A percentile compares a stretch with the other conserved stretches of the same genome.
phyloP scores from a whole-genome alignment of 441 rosid species.

The Kokia cookei region DNA sequence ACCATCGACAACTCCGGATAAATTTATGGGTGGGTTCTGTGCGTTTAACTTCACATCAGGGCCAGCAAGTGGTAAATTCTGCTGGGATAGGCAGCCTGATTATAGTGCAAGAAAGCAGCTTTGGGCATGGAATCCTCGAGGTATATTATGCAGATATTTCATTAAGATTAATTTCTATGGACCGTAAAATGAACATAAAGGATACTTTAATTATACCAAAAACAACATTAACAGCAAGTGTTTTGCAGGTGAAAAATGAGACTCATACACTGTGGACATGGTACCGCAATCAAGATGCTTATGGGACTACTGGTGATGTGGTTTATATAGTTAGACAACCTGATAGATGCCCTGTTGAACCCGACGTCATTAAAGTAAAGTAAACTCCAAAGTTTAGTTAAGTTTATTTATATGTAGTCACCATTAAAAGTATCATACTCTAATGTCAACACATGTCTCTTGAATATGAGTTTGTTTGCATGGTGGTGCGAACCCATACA shows the following conservation, averaged over 20 bases:
- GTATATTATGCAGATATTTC: slow-evolving; percentile 22
- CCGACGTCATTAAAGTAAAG: not conserved
- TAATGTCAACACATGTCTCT: fast-evolving
- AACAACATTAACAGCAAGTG: not conserved
- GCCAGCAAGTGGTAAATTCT: slow-evolving; percentile 51
- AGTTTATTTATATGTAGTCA: not conserved
- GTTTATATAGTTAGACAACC: slow-evolving; percentile 74
- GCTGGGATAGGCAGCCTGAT: slow-evolving; percentile 77
- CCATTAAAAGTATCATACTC: not conserved
- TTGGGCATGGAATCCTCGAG: slow-evolving; percentile 80
- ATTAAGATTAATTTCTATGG: not conserved
- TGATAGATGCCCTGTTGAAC: slow-evolving; percentile 34
- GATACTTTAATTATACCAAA: not conserved
- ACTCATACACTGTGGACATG: slow-evolving; percentile 91
- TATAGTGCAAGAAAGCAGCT: slow-evolving; percentile 94
- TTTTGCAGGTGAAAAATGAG: slow-evolving; percentile 71
- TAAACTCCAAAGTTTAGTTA: not conserved
- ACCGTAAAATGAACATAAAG: not conserved
- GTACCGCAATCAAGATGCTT: slow-evolving; percentile 64
- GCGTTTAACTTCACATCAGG: slow-evolving; percentile 65
- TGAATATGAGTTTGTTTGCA: too few species aligned
- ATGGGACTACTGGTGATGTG: slow-evolving; percentile 42
- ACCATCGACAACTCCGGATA: slow-evolving; percentile 36
- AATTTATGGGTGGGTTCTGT: slow-evolving; percentile 43
- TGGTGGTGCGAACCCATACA: too few species aligned